A percentile compares a stretch with the other conserved stretches of the same genome.
phyloP scores from a whole-genome alignment of 208 protist species.

The Sergeia podlipaevii region DNA sequence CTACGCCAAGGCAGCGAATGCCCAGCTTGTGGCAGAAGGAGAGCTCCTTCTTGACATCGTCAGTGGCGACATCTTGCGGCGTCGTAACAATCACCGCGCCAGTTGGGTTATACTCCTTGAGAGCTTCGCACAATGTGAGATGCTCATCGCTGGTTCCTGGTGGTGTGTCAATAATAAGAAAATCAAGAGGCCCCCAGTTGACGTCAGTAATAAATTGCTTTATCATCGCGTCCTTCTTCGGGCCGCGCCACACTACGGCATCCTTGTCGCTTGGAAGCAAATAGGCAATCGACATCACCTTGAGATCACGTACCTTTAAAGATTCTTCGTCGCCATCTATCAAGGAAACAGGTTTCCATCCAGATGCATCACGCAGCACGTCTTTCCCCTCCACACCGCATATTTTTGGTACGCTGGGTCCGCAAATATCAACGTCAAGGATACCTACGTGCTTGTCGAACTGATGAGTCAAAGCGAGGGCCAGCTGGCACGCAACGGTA shows the following conservation, averaged over 20 bases:
- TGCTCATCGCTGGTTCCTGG: constrained; percentile 93
- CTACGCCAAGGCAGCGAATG: constrained; percentile 86
- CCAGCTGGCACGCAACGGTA: constrained; percentile 97
- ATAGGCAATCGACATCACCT: constrained; percentile 98
- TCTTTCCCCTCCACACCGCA: constrained; percentile 93
- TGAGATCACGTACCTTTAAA: constrained; percentile 24
- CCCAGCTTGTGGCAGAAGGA: constrained; percentile 86
- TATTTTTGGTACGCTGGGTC: constrained; percentile 95
- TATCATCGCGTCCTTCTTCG: constrained; percentile 92
- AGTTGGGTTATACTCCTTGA: constrained; percentile 45
- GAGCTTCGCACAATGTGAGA: constrained; percentile 81
- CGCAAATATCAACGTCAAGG: constrained; percentile 93
- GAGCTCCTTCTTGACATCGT: constrained; percentile 92
- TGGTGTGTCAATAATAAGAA: constrained; percentile 92
- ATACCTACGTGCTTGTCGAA: constrained; percentile 82
- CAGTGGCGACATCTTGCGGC: constrained; percentile 86
- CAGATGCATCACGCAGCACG: constrained; percentile 74
- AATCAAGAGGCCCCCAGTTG: constrained; percentile 87
- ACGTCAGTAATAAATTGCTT: constrained; percentile 91
- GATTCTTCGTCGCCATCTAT: not conserved
- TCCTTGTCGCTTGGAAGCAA: constrained; percentile 94
- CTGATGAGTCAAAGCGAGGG: constrained; percentile 81
- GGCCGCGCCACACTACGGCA: constrained; percentile 98
- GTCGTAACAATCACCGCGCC: constrained; percentile 91
- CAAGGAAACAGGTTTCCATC: constrained; percentile 84